Evolutionary conservation across 176 grass and related monocot genomes (phyloP).

Genomic region (bread wheat (Triticum aestivum)): IWGSC_CS_RefSeq_v2.1 NC_057813.1:380651289-380651788

Average conservation of each 20-base stretch:
- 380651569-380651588: not conserved
- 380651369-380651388: not conserved
- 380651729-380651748: too few species aligned
- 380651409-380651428: not conserved
- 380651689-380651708: not conserved
- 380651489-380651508: not conserved
- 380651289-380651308: not conserved
- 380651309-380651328: not conserved
- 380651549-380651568: constrained; percentile 4
- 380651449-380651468: not conserved
- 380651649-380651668: constrained; percentile 37
- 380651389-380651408: not conserved
- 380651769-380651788: too few species aligned
- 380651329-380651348: constrained; percentile 8
- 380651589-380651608: not conserved
- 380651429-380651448: not conserved
- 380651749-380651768: too few species aligned
- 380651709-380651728: too few species aligned
- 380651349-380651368: not conserved
- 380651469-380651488: not conserved
- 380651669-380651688: constrained; percentile 9
- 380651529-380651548: not conserved
- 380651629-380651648: constrained; percentile 1
- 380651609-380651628: constrained; percentile 6
- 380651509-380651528: not conserved